Evolutionary conservation across 1,284 basidiomycete species (phyloP), one percentile per base, ranked within the genome.

Genomic region (Tetrapyrgos nigripes): DNA sequence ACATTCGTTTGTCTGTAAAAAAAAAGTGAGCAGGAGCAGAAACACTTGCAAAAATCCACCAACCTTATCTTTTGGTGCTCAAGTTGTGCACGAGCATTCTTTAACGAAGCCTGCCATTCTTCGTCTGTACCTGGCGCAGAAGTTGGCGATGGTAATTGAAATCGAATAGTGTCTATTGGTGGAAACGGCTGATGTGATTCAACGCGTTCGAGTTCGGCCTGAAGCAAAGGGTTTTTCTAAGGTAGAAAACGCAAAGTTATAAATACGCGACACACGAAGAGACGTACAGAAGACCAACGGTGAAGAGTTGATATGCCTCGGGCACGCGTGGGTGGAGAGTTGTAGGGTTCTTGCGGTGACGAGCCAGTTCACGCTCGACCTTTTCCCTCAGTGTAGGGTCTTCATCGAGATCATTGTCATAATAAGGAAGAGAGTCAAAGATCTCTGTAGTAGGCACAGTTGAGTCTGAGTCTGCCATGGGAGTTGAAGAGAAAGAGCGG

Each of bases 361-460:
- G 80, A 27, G 87, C 87, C 51, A 94, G 76, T 70, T 92, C 89
- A 60, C 80, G 81, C 59, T 91, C 87, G 13, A 94, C 92, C 66
- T 87, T 87, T 66, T 87, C 82, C 67, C 84, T 86, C 60, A 92
- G 77, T 58, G 85, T 75, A 3, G 93, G 90, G 60, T 87, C 84
- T 55, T 83, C 83, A 62, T 96, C 93, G 48, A 96, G 81, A 68
- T 98, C 95, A 70, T 94, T 91, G 78, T 98, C 96, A 69, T 94
- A 96, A 77, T 98, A 98, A 13, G 96, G 94, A 58, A 97, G 82
- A 23, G 94, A 93, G 75, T 97, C 96, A 65, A 94, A 85, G 26
- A 85, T 76, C 60, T 79, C 76, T 47, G 64, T 40, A 35, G 60
- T 55, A 13, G 51, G 29, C 26, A 50, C 37, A 14, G 27, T 26